Evolutionary conservation across 805 yeast genomes (phyloP).

Genomic region (Candida dajiaensis): DNA sequence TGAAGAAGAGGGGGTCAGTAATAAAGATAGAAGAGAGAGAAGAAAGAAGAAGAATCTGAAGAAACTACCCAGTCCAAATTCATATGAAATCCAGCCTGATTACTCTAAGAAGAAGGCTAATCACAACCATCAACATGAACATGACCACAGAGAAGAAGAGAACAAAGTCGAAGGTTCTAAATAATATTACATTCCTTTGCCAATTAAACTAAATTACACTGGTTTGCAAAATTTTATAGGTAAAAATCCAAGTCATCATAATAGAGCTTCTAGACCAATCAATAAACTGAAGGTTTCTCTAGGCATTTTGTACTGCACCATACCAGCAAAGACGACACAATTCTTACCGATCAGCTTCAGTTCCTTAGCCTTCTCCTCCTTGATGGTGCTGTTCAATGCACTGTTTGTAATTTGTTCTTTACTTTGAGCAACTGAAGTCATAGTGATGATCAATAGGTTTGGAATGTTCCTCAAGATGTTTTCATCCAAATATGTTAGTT

Average conservation of each 20-base stretch:
- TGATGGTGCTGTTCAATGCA: constrained; percentile 39
- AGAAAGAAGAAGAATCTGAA: constrained; percentile 27
- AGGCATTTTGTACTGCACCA: constrained; percentile 91
- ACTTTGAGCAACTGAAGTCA: constrained; percentile 67
- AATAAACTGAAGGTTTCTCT: constrained; percentile 68
- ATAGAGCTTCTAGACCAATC: constrained; percentile 51
- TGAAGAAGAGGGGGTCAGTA: constrained; percentile 33
- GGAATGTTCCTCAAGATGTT: constrained; percentile 76
- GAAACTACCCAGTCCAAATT: constrained; percentile 54
- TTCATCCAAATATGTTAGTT: constrained; percentile 58
- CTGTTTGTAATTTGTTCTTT: constrained; percentile 34
- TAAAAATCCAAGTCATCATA: constrained; percentile 12
- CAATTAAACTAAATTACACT: not conserved
- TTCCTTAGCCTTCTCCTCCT: constrained; percentile 47
- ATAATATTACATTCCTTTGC: not conserved
- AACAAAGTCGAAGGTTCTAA: not conserved
- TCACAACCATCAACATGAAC: constrained; percentile 7
- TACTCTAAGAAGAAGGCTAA: constrained; percentile 29
- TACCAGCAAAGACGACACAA: constrained; percentile 92
- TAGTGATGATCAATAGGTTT: constrained; percentile 66
- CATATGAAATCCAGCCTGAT: constrained; percentile 83
- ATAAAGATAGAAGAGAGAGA: constrained; percentile 26
- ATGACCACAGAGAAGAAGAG: constrained; percentile 5
- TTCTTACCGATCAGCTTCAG: constrained; percentile 67
- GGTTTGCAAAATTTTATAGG: not conserved